Evolutionary conservation across 371 early-diverging fungal genomes (phyloP).

Genomic region (Mortierella sp.): DNA sequence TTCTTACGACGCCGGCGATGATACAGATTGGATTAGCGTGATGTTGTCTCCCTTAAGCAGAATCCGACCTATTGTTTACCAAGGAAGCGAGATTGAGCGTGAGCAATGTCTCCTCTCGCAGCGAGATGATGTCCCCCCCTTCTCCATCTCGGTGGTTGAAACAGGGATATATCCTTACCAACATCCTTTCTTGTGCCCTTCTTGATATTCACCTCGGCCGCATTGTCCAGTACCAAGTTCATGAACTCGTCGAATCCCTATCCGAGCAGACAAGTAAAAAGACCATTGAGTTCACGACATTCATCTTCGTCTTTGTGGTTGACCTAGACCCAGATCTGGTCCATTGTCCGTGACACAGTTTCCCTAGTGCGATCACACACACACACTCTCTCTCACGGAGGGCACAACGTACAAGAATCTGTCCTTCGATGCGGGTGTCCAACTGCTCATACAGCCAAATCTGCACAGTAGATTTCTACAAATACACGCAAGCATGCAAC

Average conservation of each 20-base stretch:
- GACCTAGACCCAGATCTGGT: no score
- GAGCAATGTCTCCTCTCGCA: slow-evolving; percentile 1
- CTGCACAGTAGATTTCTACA: slow-evolving; percentile 87
- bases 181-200: slow-evolving; percentile 73
- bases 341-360: no score
- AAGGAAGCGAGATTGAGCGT: background rate
- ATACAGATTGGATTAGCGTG: slow-evolving; percentile 69
- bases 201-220: slow-evolving; percentile 85
- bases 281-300: no score
- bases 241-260: slow-evolving; percentile 98
- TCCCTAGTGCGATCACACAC: background rate
- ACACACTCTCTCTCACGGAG: background rate
- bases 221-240: slow-evolving; percentile 93
- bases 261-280: background rate
- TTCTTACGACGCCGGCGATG: slow-evolving; percentile 27
- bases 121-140: no score
- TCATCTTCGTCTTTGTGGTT: no score
- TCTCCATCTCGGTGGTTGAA: no score
- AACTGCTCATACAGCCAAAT: slow-evolving; percentile 94
- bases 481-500: background rate
- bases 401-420: slow-evolving; percentile 77
- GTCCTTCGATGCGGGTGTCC: slow-evolving; percentile 90
- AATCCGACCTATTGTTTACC: slow-evolving; percentile 72
- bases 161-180: no score
- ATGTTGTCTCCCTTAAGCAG: slow-evolving; percentile 94